Percentiles rank a stretch among this genome's conserved stretches.
Conservation (phyloP, 2,329 filamentous ascomycete species). For the Pyricularia sp. region DNA sequence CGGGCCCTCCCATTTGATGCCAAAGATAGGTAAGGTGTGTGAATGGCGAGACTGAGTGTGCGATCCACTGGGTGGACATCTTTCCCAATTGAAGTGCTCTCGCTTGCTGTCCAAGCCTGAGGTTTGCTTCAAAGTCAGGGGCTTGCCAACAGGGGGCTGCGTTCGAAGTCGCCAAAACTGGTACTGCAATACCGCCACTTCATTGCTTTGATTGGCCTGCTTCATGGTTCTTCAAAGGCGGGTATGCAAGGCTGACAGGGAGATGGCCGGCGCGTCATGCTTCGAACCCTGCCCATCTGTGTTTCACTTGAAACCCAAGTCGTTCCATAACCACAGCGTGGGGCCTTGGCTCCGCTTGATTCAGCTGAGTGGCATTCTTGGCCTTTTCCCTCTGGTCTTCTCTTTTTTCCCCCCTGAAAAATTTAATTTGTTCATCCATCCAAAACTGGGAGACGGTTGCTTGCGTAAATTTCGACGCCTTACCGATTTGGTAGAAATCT, state of each 20-base stretch:
- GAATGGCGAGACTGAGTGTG: conserved; percentile 1
- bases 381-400: neutral
- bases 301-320: conserved; percentile 34
- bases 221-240: conserved; percentile 15
- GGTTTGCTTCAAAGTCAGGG: conserved; percentile 6
- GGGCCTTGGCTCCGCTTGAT: neutral
- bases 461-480: neutral
- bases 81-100: neutral
- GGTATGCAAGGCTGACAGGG: conserved; percentile 20
- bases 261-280: conserved; percentile 12
- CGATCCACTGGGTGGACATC: neutral
- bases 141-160: conserved; percentile 1
- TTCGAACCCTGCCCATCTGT: conserved; percentile 15
- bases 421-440: neutral
- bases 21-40: neutral
- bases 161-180: conserved; percentile 16
- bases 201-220: conserved; percentile 11
- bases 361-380: neutral
- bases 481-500: too few relatives aligned
- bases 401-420: neutral
- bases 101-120: neutral
- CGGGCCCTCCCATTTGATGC: neutral
- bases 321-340: conserved; percentile 1
- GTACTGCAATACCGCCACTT: conserved; percentile 6
- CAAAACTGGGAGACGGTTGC: neutral